Conservation (phyloP, 768 basidiomycete genomes). For the Trametes villosa region DNA sequence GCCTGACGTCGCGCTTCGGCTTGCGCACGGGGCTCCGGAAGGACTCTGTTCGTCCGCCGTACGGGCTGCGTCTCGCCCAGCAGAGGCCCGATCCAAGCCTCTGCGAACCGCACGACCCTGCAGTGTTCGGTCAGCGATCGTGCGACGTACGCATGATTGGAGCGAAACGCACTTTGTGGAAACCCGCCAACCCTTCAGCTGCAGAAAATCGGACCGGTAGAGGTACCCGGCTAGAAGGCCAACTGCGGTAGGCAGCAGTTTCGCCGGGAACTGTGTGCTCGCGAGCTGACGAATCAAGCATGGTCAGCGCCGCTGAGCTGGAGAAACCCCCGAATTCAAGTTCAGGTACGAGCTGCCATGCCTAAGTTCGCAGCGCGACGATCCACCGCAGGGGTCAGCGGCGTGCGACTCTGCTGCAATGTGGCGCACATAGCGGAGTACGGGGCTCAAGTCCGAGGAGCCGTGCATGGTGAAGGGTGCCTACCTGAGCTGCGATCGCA, state of each 20-base stretch:
- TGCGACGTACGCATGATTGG: background rate
- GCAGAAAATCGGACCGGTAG: slow-evolving; percentile 83
- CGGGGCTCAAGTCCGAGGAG: background rate
- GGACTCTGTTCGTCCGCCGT: slow-evolving; percentile 70
- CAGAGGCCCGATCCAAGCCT: slow-evolving; percentile 64
- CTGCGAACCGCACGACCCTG: slow-evolving; percentile 52
- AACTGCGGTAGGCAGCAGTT: slow-evolving; percentile 59
- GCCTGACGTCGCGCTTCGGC: slow-evolving; percentile 25
- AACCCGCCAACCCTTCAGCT: slow-evolving; percentile 80
- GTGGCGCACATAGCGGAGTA: background rate
- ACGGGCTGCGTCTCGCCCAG: slow-evolving; percentile 67
- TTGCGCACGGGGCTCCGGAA: slow-evolving; percentile 56
- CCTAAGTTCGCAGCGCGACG: too few species aligned
- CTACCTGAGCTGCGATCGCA: slow-evolving; percentile 72
- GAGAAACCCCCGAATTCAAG: too few species aligned
- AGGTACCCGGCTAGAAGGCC: slow-evolving; percentile 75
- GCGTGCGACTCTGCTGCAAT: too few species aligned
- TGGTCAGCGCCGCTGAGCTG: background rate
- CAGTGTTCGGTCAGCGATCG: background rate
- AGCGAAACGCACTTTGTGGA: slow-evolving; percentile 42
- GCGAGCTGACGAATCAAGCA: slow-evolving; percentile 55
- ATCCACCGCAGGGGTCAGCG: too few species aligned
- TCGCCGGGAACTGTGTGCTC: slow-evolving; percentile 68
- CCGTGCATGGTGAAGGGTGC: slow-evolving; percentile 21
- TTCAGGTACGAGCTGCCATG: background rate